Base-by-base conservation (phyloP, 1,284 basidiomycete species). In the Trichosporon coremiiforme region DNA sequence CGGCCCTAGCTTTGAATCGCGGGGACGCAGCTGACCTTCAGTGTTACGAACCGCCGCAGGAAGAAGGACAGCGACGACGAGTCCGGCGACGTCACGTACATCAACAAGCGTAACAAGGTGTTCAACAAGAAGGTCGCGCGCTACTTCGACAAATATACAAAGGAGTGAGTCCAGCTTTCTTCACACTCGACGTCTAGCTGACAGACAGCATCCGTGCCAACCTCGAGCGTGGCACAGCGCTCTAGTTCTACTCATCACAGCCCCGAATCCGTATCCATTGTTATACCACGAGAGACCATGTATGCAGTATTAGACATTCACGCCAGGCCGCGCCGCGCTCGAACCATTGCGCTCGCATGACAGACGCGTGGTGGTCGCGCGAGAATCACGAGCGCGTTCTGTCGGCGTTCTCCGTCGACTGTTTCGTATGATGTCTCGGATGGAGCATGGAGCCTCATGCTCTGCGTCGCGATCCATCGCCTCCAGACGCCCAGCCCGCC, bases 71-170 rank as follows among this genome's bases (percentile, higher is more conserved):
- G 86, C 80, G 95, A 96, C 84, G 94, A 98, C 78, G 90, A 92
- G 66, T 91, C 96, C 73, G 94, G 91, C 68, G 94, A 98, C 75
- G 93, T 99, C 83, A 98, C 94, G 13, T 99, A 99, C 81, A 99
- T 99, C 89, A 99, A 99, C 87, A 94, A 98, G 82, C 90, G 91
- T 82, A 99, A 99, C 86, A 90, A 93, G 78, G 93, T 96, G 67
- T 99, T 98, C 88, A 99, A 98, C 89, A 95, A 95, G 86, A 99
- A 98, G 90, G 92, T 91, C 94, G 91, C 92, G 22, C 89, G 96
- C 72, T 99, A 95, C 85, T 99, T 95, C 86, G 94, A 98, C 88
- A 95, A 96, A 80, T 96, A 98, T 80, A 99, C 96, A 1, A 85
- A 92, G 68, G 96, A 98, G 82, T 83, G 66, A 13, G 78, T 78